Evolutionary conservation across 306 rosid genomes (phyloP).

Genomic region (Quercus aquifolioides): DNA sequence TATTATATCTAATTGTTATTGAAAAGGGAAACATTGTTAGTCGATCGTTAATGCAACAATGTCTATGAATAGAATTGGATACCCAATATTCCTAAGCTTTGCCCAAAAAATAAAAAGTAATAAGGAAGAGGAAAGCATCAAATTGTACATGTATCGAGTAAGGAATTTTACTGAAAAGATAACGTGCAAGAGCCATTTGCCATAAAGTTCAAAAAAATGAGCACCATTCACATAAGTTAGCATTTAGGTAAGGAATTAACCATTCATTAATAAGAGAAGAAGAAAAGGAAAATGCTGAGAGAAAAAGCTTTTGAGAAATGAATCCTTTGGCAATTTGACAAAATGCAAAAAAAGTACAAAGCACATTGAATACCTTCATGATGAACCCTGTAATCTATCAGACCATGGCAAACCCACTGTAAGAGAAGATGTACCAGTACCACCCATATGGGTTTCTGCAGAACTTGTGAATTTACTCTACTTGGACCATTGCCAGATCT

Average conservation of each 20-base stretch:
- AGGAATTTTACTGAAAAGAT: constrained; percentile 9
- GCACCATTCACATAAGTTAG: too few relatives aligned
- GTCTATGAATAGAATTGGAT: too few relatives aligned
- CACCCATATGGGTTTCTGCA: constrained; percentile 37
- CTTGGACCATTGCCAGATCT: constrained; percentile 91
- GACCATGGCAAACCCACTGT: constrained; percentile 44
- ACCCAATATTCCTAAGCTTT: too few relatives aligned
- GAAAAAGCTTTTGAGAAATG: constrained; percentile 10
- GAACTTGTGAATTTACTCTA: constrained; percentile 61
- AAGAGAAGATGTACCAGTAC: constrained; percentile 28
- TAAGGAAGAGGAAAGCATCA: neutral
- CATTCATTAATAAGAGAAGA: too few relatives aligned
- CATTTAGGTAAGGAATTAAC: too few relatives aligned
- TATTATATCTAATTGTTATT: too few relatives aligned
- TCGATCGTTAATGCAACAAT: too few relatives aligned
- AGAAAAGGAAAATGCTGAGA: neutral
- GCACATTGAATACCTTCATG: constrained; percentile 24
- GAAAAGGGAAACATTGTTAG: too few relatives aligned
- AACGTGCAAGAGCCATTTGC: constrained; percentile 21
- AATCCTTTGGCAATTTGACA: constrained; percentile 2
- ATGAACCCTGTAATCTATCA: constrained; percentile 34
- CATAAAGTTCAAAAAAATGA: neutral
- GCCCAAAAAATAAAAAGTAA: too few relatives aligned
- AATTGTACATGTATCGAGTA: neutral
- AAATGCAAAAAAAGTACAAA: constrained; percentile 15